phyloP scores from a whole-genome alignment of 768 basidiomycete genomes.

The Pulveroboletus ravenelii region DNA sequence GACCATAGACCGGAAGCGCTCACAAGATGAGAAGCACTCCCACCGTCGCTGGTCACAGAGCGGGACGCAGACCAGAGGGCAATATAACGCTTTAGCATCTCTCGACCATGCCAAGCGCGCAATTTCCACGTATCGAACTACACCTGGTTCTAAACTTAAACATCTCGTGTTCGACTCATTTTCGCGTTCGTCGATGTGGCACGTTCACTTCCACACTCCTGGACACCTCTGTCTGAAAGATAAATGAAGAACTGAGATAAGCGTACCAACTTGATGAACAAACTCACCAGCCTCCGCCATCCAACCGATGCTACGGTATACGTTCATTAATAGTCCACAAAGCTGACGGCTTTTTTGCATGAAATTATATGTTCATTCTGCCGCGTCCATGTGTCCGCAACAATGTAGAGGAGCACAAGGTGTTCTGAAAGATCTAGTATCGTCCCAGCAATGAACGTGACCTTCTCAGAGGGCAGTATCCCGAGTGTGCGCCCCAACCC shows the following conservation, averaged over 20 bases:
- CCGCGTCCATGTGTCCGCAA: too few species aligned
- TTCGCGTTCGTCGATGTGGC: constrained; percentile 85
- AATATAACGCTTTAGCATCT: too few species aligned
- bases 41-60: too few species aligned
- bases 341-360: too few species aligned
- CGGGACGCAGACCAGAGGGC: too few species aligned
- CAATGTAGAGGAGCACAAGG: too few species aligned
- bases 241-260: constrained; percentile 20
- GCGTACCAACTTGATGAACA: constrained; percentile 82
- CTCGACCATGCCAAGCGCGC: too few species aligned
- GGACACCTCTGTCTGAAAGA: constrained; percentile 70
- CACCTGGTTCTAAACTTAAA: neutral
- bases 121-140: constrained; percentile 36
- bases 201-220: constrained; percentile 77
- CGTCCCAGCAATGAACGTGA: constrained; percentile 54
- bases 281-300: constrained; percentile 68
- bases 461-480: constrained; percentile 65
- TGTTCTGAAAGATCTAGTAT: constrained; percentile 23
- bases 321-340: too few species aligned
- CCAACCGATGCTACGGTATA: neutral
- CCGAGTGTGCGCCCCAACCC: constrained; percentile 35
- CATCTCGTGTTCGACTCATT: constrained; percentile 41
- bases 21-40: too few species aligned
- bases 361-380: too few species aligned
- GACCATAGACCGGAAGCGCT: too few species aligned